Evolutionary conservation across 441 rosid species (phyloP).

Genomic region (Aquilaria agallochum): DNA sequence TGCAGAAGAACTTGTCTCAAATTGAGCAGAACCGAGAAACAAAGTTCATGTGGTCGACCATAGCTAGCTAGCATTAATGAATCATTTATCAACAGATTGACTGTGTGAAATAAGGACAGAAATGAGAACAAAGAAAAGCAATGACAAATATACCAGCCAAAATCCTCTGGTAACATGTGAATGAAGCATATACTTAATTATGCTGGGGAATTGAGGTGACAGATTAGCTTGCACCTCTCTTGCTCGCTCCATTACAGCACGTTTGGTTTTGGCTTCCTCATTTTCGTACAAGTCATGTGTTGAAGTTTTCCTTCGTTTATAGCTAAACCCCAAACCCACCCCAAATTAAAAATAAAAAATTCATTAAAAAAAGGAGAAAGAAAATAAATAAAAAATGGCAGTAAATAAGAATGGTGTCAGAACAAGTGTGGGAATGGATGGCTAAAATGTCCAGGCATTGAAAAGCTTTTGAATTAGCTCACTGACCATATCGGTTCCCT

Average conservation of each 20-base stretch:
- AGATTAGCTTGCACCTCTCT: conserved; percentile 35
- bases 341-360: no score
- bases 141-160: conserved; percentile 38
- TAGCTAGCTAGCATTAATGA: no score
- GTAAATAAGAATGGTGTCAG: no score
- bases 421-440: no score
- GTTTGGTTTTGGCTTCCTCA: conserved; percentile 4
- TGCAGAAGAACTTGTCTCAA: no score
- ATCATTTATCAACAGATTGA: no score
- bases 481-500: no score
- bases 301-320: conserved; percentile 33
- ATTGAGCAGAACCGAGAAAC: neutral
- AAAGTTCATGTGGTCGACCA: neutral
- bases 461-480: no score
- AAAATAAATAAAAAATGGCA: no score
- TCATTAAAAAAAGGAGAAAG: no score
- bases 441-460: no score
- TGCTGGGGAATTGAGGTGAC: conserved; percentile 32
- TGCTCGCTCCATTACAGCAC: conserved; percentile 31
- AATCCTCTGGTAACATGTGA: conserved; percentile 51
- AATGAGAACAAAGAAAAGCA: neutral
- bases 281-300: conserved; percentile 6
- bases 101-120: no score
- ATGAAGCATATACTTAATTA: conserved; percentile 42
- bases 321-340: conserved; percentile 9